These are phyloP conservation scores for Tylopilus felleus DNA, from an alignment of 768 basidiomycete genomes.

Conservation along the genomic window DNA sequence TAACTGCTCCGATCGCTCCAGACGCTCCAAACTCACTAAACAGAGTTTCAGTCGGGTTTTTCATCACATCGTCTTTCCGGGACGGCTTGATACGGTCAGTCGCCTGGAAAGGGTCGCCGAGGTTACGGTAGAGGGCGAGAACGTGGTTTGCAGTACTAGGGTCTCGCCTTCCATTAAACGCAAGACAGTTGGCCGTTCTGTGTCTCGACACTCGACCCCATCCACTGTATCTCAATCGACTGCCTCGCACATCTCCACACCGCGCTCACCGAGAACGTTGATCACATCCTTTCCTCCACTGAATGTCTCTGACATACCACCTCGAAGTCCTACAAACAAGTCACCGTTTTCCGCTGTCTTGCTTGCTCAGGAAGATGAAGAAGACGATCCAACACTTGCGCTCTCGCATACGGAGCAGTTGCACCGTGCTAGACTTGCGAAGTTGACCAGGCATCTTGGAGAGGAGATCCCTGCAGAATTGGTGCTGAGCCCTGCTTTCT, in stretches of 20 bases:
- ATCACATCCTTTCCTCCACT: slow-evolving; percentile 11
- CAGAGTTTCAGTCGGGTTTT: slow-evolving; percentile 45
- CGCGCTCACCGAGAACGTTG: slow-evolving; percentile 2
- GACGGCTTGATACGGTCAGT: not conserved
- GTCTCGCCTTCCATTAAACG: not conserved
- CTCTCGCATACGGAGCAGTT: slow-evolving; percentile 21
- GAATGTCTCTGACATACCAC: slow-evolving; percentile 7
- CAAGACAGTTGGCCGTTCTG: not conserved
- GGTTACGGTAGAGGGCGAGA: slow-evolving; percentile 1
- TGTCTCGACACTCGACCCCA: not conserved
- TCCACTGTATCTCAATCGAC: slow-evolving; percentile 2
- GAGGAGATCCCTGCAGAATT: slow-evolving; percentile 39
- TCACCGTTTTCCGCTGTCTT: slow-evolving; percentile 11
- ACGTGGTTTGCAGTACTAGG: not conserved
- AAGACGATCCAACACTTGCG: slow-evolving; percentile 1
- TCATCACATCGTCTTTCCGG: slow-evolving; percentile 31
- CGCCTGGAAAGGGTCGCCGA: slow-evolving; percentile 4
- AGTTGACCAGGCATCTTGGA: slow-evolving; percentile 37
- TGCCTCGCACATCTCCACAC: not conserved
- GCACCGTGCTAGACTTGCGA: slow-evolving; percentile 33
- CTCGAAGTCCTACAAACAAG: slow-evolving; percentile 12
- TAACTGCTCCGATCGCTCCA: slow-evolving; percentile 27
- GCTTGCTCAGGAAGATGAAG: slow-evolving; percentile 7
- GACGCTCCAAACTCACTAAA: slow-evolving; percentile 32
- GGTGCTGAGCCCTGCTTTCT: slow-evolving; percentile 14